phyloP scores from a whole-genome alignment of 2,329 filamentous ascomycete species.

The Parascedosporium putredinis region DNA sequence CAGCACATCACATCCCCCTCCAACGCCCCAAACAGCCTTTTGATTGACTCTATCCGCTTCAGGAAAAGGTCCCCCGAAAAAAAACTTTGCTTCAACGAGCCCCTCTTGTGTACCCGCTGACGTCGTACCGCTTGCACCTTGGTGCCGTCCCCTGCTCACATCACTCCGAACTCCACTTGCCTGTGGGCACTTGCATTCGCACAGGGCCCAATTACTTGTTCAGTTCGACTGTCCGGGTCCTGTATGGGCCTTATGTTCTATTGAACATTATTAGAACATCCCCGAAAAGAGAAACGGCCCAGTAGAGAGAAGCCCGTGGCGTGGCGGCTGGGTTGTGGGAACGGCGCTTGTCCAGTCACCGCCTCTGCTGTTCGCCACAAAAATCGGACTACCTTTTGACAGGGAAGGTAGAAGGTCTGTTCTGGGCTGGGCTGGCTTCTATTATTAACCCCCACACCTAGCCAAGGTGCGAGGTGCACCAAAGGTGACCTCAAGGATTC shows the following conservation, averaged over 20 bases:
- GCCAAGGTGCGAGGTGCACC: background rate
- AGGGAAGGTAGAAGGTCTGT: too few relatives aligned
- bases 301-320: too few relatives aligned
- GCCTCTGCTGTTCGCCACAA: background rate
- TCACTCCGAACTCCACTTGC: background rate
- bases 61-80: background rate
- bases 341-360: background rate
- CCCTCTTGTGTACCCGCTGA: background rate
- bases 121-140: background rate
- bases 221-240: too few relatives aligned
- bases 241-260: too few relatives aligned
- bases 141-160: background rate
- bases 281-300: too few relatives aligned
- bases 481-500: background rate
- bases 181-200: background rate
- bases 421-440: background rate
- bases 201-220: too few relatives aligned
- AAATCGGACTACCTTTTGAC: too few relatives aligned
- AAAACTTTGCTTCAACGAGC: background rate
- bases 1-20: too few relatives aligned
- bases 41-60: background rate
- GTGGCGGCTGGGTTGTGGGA: background rate
- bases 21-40: background rate
- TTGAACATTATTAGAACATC: too few relatives aligned
- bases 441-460: background rate